phyloP scores from a whole-genome alignment of 805 yeast genomes.

The Yarrowia phangngaensis region DNA sequence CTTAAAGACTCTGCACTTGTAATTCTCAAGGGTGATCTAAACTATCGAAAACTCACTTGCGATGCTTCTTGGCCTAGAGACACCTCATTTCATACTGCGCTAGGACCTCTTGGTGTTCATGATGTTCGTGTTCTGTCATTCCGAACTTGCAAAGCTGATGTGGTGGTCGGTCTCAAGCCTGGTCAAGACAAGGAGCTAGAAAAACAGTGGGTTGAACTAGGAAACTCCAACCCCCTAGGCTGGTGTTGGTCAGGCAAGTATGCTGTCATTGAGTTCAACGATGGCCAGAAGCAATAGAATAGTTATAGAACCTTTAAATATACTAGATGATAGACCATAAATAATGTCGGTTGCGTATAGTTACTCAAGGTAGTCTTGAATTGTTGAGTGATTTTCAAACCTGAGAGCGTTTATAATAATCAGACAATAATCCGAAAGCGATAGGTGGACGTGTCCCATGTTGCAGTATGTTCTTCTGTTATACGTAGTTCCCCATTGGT shows the following conservation, averaged over 20 bases:
- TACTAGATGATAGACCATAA: slow-evolving; percentile 15
- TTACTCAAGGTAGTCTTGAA: too few species aligned
- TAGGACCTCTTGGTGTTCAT: slow-evolving; percentile 61
- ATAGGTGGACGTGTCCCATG: too few species aligned
- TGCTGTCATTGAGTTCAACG: slow-evolving; percentile 74
- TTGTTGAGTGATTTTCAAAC: too few species aligned
- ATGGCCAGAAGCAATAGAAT: slow-evolving; percentile 38
- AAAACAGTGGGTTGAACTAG: slow-evolving; percentile 52
- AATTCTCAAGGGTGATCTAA: slow-evolving; percentile 91
- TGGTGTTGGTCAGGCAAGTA: slow-evolving; percentile 92
- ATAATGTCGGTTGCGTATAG: too few species aligned
- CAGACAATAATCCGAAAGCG: too few species aligned
- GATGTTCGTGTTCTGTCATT: slow-evolving; percentile 67
- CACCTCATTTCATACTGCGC: slow-evolving; percentile 65
- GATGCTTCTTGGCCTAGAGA: slow-evolving; percentile 85
- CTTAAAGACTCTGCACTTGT: slow-evolving; percentile 58
- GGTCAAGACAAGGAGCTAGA: slow-evolving; percentile 71
- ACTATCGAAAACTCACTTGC: slow-evolving; percentile 89
- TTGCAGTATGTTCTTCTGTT: too few species aligned
- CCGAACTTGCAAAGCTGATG: slow-evolving; percentile 96
- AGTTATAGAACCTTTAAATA: neutral
- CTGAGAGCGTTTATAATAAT: too few species aligned
- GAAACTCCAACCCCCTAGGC: slow-evolving; percentile 62
- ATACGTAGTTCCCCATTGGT: too few species aligned
- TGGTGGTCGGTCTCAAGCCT: slow-evolving; percentile 70